Base-by-base conservation (phyloP, 306 rosid species). In the Phaseolus lunatus region DNA sequence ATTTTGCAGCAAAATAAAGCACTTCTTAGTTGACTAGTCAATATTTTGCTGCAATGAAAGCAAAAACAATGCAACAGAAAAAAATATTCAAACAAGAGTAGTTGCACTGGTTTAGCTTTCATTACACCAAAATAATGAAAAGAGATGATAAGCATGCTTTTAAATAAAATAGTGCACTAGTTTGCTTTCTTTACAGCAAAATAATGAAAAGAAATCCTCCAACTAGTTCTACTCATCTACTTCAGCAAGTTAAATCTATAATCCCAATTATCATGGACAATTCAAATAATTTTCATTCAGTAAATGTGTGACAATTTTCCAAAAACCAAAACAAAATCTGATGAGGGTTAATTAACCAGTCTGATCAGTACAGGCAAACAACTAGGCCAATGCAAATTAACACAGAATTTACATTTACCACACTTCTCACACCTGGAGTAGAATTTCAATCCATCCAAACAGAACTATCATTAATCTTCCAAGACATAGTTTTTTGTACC, bases 401-500 rank as follows among this genome's bases (percentile, higher is more conserved):
- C 61, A 65, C 54, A 47, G 24, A 66, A 73, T 47, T 35, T 53
- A 64, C 39, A 49, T 64, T 47, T 48, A 53, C 72, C 39, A 37
- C 72, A 49, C 41, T 48, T 22, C 57, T 24, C 48, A 18, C 14
- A 59, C 72, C 48, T 9, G 8, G 27, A 65, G 48, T 45, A 75
- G 47, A 65, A 57, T 67, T 78, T 67, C 64, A 78, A 66, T 66
- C 33, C 31, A 43, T 43, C 53, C 13, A 66, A 75, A 74, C 31
- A 0, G 23, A 12, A 77, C 20, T 49, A 69, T 27, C 47, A 57
- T 26, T 24, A 69, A 47, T 9, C 58, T 43, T 47, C 23, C 19
- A 50, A 39, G 52, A 39, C 47, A 44, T 37, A 53, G 24, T 39
- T 72, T n/a, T 18, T 39, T 19, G 33, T 79, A 95, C 99, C 99